A percentile compares a stretch with the other conserved stretches of the same genome.
Evolutionary conservation across 2,329 filamentous ascomycete genomes (phyloP).

Genomic region (Lomentospora prolificans): DNA sequence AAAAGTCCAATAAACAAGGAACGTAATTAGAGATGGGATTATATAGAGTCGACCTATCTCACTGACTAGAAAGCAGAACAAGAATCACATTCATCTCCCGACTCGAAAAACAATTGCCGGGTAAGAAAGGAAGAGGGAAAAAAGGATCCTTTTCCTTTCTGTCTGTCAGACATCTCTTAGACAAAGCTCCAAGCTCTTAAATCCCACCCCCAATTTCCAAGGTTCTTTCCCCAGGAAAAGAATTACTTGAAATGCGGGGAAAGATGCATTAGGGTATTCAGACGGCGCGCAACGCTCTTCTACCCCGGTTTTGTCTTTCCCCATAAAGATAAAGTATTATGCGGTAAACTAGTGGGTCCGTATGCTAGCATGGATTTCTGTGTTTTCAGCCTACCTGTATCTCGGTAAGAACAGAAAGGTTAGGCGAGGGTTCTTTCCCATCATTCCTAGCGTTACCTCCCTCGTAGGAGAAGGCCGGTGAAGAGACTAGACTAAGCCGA

Average conservation of each 20-base stretch:
- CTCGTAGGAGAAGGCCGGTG: not conserved
- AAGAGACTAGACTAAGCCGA: not conserved
- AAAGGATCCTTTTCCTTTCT: not conserved
- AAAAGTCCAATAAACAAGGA: not conserved
- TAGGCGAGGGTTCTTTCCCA: not conserved
- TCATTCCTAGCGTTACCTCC: not conserved
- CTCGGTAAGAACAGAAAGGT: not conserved
- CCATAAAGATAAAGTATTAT: not conserved
- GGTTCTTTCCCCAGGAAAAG: not conserved
- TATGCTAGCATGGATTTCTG: not conserved
- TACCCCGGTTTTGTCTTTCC: not conserved
- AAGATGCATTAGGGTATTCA: not conserved
- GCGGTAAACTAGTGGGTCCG: no score
- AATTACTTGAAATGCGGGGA: conserved; percentile 3
- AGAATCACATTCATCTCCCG: not conserved
- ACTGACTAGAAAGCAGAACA: not conserved
- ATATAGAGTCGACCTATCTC: not conserved
- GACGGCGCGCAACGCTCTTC: not conserved
- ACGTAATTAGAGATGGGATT: not conserved
- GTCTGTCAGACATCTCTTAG: not conserved
- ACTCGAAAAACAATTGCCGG: not conserved
- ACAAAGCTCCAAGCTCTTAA: not conserved
- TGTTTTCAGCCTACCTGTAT: not conserved
- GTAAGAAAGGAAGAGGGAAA: not conserved
- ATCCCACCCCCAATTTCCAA: not conserved